Conservation (phyloP, 768 basidiomycete genomes). For the Russula sp. region DNA sequence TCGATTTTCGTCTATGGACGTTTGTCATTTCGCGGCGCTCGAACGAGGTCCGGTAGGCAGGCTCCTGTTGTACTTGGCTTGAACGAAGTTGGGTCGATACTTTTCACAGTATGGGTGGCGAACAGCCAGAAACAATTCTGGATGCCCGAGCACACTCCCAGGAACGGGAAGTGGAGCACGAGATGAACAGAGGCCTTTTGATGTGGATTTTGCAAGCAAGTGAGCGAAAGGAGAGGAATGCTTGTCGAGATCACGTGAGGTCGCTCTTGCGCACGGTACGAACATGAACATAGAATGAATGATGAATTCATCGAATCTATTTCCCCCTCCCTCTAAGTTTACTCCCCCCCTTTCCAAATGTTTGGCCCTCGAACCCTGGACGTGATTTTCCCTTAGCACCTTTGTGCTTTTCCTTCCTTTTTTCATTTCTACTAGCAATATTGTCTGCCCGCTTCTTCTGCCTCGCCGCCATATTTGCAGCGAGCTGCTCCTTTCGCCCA, state of each 20-base stretch:
- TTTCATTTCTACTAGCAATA: constrained; percentile 78
- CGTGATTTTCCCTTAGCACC: constrained; percentile 51
- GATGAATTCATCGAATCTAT: neutral
- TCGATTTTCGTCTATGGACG: constrained; percentile 33
- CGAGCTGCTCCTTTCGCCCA: constrained; percentile 74
- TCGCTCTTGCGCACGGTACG: too few species aligned
- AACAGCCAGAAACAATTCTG: neutral
- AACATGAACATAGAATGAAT: too few species aligned
- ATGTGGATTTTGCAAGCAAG: neutral
- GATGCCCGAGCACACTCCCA: neutral
- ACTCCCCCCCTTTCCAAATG: constrained; percentile 50
- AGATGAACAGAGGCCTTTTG: neutral
- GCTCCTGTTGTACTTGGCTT: neutral
- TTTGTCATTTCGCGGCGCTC: constrained; percentile 7
- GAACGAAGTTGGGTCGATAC: neutral
- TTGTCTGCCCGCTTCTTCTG: constrained; percentile 92
- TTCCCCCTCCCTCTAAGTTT: constrained; percentile 22
- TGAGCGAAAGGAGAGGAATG: neutral
- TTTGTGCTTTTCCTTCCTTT: constrained; percentile 54
- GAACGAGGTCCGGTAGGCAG: neutral
- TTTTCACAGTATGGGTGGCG: neutral
- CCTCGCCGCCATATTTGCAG: constrained; percentile 68
- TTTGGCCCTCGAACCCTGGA: constrained; percentile 85
- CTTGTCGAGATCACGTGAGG: constrained; percentile 3
- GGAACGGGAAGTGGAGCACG: neutral